These are phyloP conservation scores for Blepharisma japonicum DNA, from an alignment of 73 alveolate genomes.

Conservation along the genomic window DNA sequence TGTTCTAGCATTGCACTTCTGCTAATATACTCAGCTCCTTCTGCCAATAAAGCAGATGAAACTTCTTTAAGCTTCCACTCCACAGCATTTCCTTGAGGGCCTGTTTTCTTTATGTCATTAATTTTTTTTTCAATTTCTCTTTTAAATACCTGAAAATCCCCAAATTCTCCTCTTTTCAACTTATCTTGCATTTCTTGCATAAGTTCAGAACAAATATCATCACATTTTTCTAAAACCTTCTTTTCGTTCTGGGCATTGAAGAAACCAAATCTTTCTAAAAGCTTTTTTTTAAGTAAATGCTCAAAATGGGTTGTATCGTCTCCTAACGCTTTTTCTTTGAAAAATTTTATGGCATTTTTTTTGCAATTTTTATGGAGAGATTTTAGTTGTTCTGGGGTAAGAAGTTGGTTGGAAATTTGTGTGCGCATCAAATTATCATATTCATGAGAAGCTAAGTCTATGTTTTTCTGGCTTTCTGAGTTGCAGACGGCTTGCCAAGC, in stretches of 20 bases:
- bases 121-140: slow-evolving; percentile 16
- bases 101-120: slow-evolving; percentile 2
- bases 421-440: slow-evolving; percentile 41
- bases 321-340: slow-evolving; percentile 30
- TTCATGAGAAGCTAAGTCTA: slow-evolving; percentile 41
- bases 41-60: slow-evolving; percentile 17
- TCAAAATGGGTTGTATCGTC: neutral
- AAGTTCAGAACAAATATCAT: slow-evolving; percentile 34
- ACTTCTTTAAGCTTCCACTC: slow-evolving; percentile 15
- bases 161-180: slow-evolving; percentile 21
- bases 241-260: neutral
- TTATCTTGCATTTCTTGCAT: slow-evolving; percentile 19
- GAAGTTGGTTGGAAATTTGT: neutral
- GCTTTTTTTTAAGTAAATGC: neutral
- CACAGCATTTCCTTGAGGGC: slow-evolving; percentile 1
- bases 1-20: neutral
- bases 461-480: slow-evolving; percentile 56
- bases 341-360: slow-evolving; percentile 8
- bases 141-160: slow-evolving; percentile 18
- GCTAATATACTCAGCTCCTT: slow-evolving; percentile 27
- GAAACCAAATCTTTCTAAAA: neutral
- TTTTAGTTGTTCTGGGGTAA: slow-evolving; percentile 17
- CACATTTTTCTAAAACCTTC: slow-evolving; percentile 16
- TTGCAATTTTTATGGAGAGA: slow-evolving; percentile 20
- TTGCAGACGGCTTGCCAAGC: slow-evolving; percentile 73